phyloP scores from a whole-genome alignment of 2,329 filamentous ascomycete species.

The Ascochyta rabiei region DNA sequence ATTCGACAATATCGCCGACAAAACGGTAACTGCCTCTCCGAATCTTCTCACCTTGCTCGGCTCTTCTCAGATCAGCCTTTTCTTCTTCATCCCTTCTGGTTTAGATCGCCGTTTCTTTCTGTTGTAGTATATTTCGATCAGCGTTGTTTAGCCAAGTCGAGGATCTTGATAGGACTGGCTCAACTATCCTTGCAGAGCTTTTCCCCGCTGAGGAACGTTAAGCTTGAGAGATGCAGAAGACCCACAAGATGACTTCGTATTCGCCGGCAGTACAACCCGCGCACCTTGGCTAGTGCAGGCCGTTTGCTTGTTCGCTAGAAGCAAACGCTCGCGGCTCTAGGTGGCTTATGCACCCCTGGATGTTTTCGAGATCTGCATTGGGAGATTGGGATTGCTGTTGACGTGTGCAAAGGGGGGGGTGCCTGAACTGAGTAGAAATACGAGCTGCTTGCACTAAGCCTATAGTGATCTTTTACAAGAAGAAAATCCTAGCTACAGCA shows the following conservation, averaged over 20 bases:
- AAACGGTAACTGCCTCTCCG: not conserved
- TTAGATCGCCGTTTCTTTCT: not conserved
- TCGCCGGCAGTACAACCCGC: constrained; percentile 9
- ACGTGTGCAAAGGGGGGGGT: too few species aligned
- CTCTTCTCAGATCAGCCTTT: not conserved
- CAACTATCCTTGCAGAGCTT: constrained; percentile 1
- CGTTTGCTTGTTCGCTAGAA: constrained; percentile 3
- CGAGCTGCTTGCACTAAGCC: too few species aligned
- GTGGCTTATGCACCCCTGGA: constrained; percentile 7
- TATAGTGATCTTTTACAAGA: too few species aligned
- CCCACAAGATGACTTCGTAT: not conserved
- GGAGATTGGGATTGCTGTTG: constrained; percentile 4
- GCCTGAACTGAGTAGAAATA: too few species aligned
- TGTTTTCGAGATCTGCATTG: constrained; percentile 2
- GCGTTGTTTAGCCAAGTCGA: not conserved
- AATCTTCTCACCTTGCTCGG: not conserved
- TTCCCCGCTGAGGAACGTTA: not conserved
- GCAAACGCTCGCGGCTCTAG: not conserved
- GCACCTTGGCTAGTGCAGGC: not conserved
- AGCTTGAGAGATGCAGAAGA: constrained; percentile 10
- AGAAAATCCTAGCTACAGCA: too few species aligned
- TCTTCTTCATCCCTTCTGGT: not conserved
- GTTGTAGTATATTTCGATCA: not conserved
- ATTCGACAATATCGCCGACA: not conserved
- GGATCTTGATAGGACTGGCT: not conserved